These are phyloP conservation scores for Jimgerdemannia lactiflua DNA, from an alignment of 192 early-diverging fungal genomes.

Conservation along the genomic window DNA sequence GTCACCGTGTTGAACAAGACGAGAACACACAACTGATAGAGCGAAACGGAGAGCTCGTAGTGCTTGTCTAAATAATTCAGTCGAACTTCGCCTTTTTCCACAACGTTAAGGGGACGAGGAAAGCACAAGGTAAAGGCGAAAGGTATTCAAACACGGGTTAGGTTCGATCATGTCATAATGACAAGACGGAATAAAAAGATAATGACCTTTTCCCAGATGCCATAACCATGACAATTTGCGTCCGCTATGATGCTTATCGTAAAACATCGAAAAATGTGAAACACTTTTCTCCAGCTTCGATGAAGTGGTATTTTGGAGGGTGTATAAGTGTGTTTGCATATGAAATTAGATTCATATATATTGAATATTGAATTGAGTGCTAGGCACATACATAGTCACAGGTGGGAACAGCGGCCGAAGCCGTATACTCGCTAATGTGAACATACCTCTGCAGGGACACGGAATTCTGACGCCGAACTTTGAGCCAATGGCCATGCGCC, in stretches of 20 bases:
- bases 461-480: constrained; percentile 63
- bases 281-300: constrained; percentile 64
- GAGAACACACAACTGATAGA: constrained; percentile 69
- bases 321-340: too few species aligned
- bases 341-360: too few species aligned
- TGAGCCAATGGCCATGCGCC: constrained; percentile 83
- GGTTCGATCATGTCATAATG: too few species aligned
- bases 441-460: constrained; percentile 82
- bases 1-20: constrained; percentile 62
- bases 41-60: constrained; percentile 74
- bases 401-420: too few species aligned
- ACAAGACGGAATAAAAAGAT: constrained; percentile 3
- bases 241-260: constrained; percentile 67
- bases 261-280: constrained; percentile 68
- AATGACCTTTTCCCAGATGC: constrained; percentile 71
- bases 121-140: background rate
- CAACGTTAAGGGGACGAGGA: background rate
- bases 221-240: constrained; percentile 80
- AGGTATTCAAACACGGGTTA: too few species aligned
- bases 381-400: too few species aligned
- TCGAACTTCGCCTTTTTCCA: constrained; percentile 56
- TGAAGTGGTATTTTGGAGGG: background rate
- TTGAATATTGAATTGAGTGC: too few species aligned
- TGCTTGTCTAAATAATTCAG: constrained; percentile 66
- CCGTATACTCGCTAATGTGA: too few species aligned